Evolutionary conservation across 2,329 filamentous ascomycete species (phyloP).

Genomic region (Biscogniauxia mediterranea): DNA sequence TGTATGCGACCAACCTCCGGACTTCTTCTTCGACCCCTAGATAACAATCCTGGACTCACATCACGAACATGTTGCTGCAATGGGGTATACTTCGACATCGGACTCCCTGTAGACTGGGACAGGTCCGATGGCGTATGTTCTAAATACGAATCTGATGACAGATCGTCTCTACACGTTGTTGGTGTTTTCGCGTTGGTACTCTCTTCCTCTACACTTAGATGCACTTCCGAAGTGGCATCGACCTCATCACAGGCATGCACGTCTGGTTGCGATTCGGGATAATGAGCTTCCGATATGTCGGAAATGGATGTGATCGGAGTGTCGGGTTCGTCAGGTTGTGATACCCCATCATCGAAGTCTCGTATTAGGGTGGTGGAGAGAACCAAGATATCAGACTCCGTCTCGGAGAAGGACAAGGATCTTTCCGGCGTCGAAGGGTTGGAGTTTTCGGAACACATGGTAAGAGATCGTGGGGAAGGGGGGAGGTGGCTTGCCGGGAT

Average conservation of each 20-base stretch:
- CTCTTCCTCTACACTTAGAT: constrained; percentile 7
- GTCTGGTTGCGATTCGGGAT: constrained; percentile 34
- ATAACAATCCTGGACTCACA: constrained; percentile 33
- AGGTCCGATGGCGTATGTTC: constrained; percentile 20
- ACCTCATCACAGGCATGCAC: constrained; percentile 28
- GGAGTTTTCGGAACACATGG: constrained; percentile 44
- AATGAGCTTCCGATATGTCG: constrained; percentile 42
- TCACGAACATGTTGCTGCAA: constrained; percentile 30
- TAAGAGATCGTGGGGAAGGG: constrained; percentile 50
- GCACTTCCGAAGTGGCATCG: background rate
- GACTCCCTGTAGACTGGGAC: constrained; percentile 18
- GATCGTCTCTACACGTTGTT: constrained; percentile 43
- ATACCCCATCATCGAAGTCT: constrained; percentile 40
- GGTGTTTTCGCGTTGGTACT: constrained; percentile 44
- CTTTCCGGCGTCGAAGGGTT: constrained; percentile 44
- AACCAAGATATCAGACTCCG: constrained; percentile 42
- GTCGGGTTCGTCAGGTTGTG: constrained; percentile 45
- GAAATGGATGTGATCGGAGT: constrained; percentile 45
- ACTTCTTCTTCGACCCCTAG: constrained; percentile 41
- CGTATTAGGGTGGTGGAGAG: constrained; percentile 34
- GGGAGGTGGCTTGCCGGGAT: constrained; percentile 36
- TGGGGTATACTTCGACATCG: constrained; percentile 23
- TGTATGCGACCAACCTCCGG: constrained; percentile 49
- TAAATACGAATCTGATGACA: constrained; percentile 14
- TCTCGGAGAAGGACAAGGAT: constrained; percentile 52